Evolutionary conservation across 176 grass and related monocot genomes (phyloP).

Genomic region (Oryza nivara): DNA sequence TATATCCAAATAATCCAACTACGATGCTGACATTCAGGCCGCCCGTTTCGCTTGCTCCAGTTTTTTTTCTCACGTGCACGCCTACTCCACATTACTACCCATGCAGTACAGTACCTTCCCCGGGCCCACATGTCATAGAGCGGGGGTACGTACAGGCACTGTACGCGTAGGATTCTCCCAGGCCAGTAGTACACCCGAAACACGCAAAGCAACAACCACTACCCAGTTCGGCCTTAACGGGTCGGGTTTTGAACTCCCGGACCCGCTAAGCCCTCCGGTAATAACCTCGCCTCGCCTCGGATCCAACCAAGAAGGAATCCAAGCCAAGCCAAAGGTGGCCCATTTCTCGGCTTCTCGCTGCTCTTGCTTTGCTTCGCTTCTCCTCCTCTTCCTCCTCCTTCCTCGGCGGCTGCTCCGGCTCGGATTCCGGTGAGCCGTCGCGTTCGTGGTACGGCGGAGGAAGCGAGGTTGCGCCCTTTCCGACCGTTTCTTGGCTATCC

Average conservation of each 20-base stretch:
- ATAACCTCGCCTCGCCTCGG: slow-evolving; percentile 46
- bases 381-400: not conserved
- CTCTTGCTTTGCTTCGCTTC: not conserved
- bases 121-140: slow-evolving; percentile 3
- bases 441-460: not conserved
- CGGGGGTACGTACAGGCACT: too few species aligned
- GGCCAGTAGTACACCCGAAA: not conserved
- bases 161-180: not conserved
- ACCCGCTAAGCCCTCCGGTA: not conserved
- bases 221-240: not conserved
- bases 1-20: not conserved
- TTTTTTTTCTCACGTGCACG: slow-evolving; percentile 18
- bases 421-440: slow-evolving; percentile 3
- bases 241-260: not conserved
- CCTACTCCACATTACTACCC: not conserved
- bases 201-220: not conserved
- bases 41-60: not conserved
- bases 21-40: not conserved
- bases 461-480: not conserved
- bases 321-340: not conserved
- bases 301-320: slow-evolving; percentile 31
- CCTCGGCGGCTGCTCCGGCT: not conserved
- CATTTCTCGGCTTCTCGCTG: too few species aligned
- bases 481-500: not conserved
- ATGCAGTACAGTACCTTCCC: not conserved